phyloP scores from a whole-genome alignment of 805 yeast species.

The Lipomyces japonicus region DNA sequence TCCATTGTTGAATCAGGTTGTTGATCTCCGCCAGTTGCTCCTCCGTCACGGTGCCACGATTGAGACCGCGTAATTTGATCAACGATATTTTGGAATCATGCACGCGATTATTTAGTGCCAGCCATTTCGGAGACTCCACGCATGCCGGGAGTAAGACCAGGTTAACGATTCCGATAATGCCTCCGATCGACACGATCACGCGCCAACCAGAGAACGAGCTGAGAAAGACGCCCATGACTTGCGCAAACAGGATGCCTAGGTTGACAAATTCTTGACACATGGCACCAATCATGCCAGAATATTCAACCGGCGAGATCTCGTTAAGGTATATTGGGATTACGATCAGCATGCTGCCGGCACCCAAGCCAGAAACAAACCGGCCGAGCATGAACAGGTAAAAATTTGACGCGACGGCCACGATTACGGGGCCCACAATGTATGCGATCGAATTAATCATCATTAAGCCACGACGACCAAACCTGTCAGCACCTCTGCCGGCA shows the following conservation, averaged over 20 bases:
- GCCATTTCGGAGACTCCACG: slow-evolving; percentile 85
- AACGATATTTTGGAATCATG: slow-evolving; percentile 44
- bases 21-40: slow-evolving; percentile 20
- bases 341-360: slow-evolving; percentile 85
- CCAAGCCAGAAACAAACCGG: slow-evolving; percentile 74
- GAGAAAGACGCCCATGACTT: slow-evolving; percentile 64
- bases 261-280: slow-evolving; percentile 87
- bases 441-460: slow-evolving; percentile 50
- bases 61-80: slow-evolving; percentile 38
- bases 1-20: slow-evolving; percentile 24
- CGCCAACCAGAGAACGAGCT: slow-evolving; percentile 73
- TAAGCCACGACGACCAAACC: slow-evolving; percentile 58
- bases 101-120: slow-evolving; percentile 48
- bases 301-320: slow-evolving; percentile 67
- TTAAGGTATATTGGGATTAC: slow-evolving; percentile 77
- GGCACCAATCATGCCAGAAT: slow-evolving; percentile 78
- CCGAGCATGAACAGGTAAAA: slow-evolving; percentile 54
- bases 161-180: slow-evolving; percentile 50
- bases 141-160: slow-evolving; percentile 43
- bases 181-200: slow-evolving; percentile 58
- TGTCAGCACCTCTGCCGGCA: slow-evolving; percentile 63
- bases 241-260: slow-evolving; percentile 78
- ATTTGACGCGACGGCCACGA: slow-evolving; percentile 51
- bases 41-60: slow-evolving; percentile 20
- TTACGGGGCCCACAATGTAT: slow-evolving; percentile 58